phyloP scores from a whole-genome alignment of 352 stramenopile species.

The Phytophthora litchii region DNA sequence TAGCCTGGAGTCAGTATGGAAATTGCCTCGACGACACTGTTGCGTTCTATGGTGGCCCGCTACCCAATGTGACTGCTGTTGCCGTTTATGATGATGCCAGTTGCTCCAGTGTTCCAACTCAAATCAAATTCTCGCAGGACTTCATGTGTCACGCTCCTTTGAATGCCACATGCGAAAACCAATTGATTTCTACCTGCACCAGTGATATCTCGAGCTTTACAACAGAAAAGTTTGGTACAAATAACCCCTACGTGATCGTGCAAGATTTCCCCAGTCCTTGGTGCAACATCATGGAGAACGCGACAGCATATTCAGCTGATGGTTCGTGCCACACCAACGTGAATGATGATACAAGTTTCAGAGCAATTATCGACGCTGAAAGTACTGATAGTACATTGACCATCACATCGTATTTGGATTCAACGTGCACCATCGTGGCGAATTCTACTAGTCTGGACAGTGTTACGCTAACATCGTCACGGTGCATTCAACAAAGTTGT shows the following conservation, averaged over 20 bases:
- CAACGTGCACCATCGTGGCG: conserved; percentile 2
- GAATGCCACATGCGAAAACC: no score
- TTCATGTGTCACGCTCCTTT: conserved; percentile 4
- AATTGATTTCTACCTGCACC: background rate
- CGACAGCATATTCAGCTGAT: conserved; percentile 10
- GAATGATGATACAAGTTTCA: conserved; percentile 2
- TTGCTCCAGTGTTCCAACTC: conserved; percentile 5
- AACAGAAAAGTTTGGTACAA: background rate
- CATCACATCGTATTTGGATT: conserved; percentile 7
- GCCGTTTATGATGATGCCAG: conserved; percentile 7
- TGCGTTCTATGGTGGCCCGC: conserved; percentile 1
- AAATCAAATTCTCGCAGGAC: conserved; percentile 13
- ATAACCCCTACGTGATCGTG: conserved; percentile 6
- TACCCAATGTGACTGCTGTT: conserved; percentile 1
- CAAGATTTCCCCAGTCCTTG: conserved; percentile 4
- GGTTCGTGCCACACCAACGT: background rate
- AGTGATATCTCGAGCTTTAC: background rate
- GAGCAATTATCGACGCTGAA: conserved; percentile 9
- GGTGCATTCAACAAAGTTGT: background rate
- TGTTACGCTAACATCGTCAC: conserved; percentile 2
- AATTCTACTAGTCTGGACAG: conserved; percentile 10
- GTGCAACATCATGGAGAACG: conserved; percentile 5
- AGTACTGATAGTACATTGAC: conserved; percentile 2
- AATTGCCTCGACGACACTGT: conserved; percentile 1
- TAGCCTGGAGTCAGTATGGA: no score